Conservation (phyloP, 1,139 yeast genomes). For the Scheffersomyces quercinus region DNA sequence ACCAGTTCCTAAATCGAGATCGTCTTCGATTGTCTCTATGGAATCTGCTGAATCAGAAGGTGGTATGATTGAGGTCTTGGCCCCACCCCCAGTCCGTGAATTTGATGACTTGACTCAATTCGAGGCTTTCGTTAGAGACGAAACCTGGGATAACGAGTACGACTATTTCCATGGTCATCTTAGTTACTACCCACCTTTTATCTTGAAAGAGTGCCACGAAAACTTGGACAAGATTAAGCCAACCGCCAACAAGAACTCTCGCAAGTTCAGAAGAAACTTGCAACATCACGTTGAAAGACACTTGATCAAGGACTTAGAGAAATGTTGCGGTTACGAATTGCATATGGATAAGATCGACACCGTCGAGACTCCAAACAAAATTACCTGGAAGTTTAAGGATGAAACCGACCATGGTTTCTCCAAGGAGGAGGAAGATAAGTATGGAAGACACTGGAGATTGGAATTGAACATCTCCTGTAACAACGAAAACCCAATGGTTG, state of each 20-base stretch:
- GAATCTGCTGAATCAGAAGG: slow-evolving; percentile 38
- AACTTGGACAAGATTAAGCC: slow-evolving; percentile 74
- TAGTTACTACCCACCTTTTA: slow-evolving; percentile 71
- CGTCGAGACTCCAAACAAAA: slow-evolving; percentile 42
- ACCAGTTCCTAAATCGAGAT: slow-evolving; percentile 37
- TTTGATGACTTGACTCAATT: slow-evolving; percentile 67
- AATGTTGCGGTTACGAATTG: slow-evolving; percentile 58
- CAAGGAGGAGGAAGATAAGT: slow-evolving; percentile 45
- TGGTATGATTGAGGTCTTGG: slow-evolving; percentile 26
- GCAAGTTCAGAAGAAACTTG: slow-evolving; percentile 71
- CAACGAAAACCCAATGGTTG: slow-evolving; percentile 61
- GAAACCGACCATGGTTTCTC: slow-evolving; percentile 54
- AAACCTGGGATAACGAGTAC: slow-evolving; percentile 74
- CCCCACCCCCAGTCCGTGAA: slow-evolving; percentile 45
- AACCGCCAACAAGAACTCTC: slow-evolving; percentile 68
- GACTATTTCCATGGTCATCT: slow-evolving; percentile 69
- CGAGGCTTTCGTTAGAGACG: slow-evolving; percentile 66
- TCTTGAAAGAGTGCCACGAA: slow-evolving; percentile 64
- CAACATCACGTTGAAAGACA: slow-evolving; percentile 77
- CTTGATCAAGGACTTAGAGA: slow-evolving; percentile 63
- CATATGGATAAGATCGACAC: slow-evolving; percentile 52
- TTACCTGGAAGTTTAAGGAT: slow-evolving; percentile 57
- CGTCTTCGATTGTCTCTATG: slow-evolving; percentile 25
- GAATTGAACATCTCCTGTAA: slow-evolving; percentile 59
- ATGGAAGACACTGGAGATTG: slow-evolving; percentile 56